Evolutionary conservation across 495 filamentous ascomycete genomes (phyloP).

Genomic region (Viridothelium virens): DNA sequence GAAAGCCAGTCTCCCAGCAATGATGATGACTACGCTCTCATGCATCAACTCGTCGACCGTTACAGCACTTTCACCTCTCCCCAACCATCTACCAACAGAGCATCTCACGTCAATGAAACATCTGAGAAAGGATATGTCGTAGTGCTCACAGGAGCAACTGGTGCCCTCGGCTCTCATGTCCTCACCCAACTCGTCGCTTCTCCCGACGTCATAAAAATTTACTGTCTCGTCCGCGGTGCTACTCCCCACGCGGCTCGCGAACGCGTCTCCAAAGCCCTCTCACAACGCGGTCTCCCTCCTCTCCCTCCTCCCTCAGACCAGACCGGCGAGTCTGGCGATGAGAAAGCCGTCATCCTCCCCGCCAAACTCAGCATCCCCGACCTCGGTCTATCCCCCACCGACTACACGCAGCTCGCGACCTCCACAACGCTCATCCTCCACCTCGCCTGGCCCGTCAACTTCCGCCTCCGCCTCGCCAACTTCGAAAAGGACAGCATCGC

Average conservation of each 20-base stretch:
- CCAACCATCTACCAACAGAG: constrained; percentile 20
- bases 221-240: constrained; percentile 51
- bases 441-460: constrained; percentile 67
- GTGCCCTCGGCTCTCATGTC: constrained; percentile 52
- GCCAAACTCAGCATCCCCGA: constrained; percentile 35
- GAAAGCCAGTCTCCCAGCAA: neutral
- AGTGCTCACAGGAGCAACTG: constrained; percentile 55
- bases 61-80: constrained; percentile 29
- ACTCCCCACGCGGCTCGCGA: constrained; percentile 39
- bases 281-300: constrained; percentile 19
- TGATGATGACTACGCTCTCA: constrained; percentile 20
- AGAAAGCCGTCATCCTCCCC: constrained; percentile 39
- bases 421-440: constrained; percentile 50
- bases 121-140: constrained; percentile 16
- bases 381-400: constrained; percentile 40
- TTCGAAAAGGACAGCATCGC: constrained; percentile 52
- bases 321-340: constrained; percentile 18
- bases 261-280: constrained; percentile 45
- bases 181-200: constrained; percentile 39
- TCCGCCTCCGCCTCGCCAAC: constrained; percentile 52
- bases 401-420: constrained; percentile 36
- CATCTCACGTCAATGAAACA: neutral
- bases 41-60: constrained; percentile 34
- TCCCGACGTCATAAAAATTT: constrained; percentile 37
- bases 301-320: neutral